Evolutionary conservation across 768 basidiomycete genomes (phyloP).

Genomic region (Suillus bovinus): DNA sequence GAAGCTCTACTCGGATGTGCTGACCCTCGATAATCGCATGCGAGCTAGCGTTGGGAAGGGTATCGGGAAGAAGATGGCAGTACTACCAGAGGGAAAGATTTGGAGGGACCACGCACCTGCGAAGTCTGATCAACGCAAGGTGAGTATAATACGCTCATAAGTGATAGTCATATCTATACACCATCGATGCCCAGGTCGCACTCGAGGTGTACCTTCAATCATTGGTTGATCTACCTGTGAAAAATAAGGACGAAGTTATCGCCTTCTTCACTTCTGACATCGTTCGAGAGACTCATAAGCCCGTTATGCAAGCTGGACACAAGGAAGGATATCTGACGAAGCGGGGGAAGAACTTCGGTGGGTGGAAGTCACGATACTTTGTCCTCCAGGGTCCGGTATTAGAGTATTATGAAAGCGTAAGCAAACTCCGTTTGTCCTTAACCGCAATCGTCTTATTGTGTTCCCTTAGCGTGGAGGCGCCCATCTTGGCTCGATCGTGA

Average conservation of each 20-base stretch:
- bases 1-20: conserved; percentile 91
- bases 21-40: conserved; percentile 82
- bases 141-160: conserved; percentile 35
- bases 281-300: conserved; percentile 71
- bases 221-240: conserved; percentile 77
- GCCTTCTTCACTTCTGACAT: conserved; percentile 92
- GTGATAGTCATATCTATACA: conserved; percentile 17
- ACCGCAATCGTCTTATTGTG: conserved; percentile 16
- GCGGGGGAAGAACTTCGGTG: conserved; percentile 96
- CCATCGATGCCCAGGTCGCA: conserved; percentile 46
- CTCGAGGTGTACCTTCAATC: conserved; percentile 88
- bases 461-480: conserved; percentile 76
- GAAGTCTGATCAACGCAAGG: conserved; percentile 95
- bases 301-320: conserved; percentile 78
- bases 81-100: conserved; percentile 86
- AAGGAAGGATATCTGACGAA: conserved; percentile 97
- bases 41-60: conserved; percentile 57
- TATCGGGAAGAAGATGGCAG: conserved; percentile 74
- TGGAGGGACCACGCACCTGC: conserved; percentile 98
- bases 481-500: conserved; percentile 86
- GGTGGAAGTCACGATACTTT: conserved; percentile 96
- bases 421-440: conserved; percentile 34
- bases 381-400: conserved; percentile 88
- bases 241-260: conserved; percentile 87
- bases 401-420: conserved; percentile 94